phyloP scores from a whole-genome alignment of 2,329 filamentous ascomycete genomes.

The Alternaria sp. region DNA sequence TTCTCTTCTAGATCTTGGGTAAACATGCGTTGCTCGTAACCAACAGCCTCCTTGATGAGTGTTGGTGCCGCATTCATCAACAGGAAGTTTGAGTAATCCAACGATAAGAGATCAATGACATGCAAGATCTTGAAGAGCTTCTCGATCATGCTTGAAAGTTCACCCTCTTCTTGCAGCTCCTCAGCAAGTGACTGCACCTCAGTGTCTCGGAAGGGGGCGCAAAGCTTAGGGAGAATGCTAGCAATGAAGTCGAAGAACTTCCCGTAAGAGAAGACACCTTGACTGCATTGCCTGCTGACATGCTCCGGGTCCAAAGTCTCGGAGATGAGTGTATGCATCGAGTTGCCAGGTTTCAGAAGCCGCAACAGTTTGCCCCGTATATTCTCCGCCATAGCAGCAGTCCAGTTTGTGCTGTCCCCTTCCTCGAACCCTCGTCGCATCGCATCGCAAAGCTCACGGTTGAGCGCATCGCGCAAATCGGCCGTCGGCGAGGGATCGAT shows the following conservation, averaged over 20 bases:
- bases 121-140: conserved; percentile 77
- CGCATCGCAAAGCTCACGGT: conserved; percentile 66
- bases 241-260: conserved; percentile 82
- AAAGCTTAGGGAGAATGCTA: conserved; percentile 77
- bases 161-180: conserved; percentile 60
- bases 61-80: conserved; percentile 75
- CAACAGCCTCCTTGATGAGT: conserved; percentile 73
- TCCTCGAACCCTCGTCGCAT: conserved; percentile 70
- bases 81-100: conserved; percentile 85
- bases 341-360: conserved; percentile 73
- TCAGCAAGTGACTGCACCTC: conserved; percentile 74
- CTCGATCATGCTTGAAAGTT: conserved; percentile 72
- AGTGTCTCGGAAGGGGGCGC: conserved; percentile 80
- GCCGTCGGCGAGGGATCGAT: conserved; percentile 68
- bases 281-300: conserved; percentile 71
- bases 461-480: conserved; percentile 65
- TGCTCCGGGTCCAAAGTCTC: conserved; percentile 78
- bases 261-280: conserved; percentile 80
- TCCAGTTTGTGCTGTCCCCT: conserved; percentile 72
- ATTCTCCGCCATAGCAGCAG: conserved; percentile 73
- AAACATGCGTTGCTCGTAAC: conserved; percentile 79
- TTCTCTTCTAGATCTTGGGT: conserved; percentile 68
- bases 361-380: conserved; percentile 76
- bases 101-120: conserved; percentile 78
- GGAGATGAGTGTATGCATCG: conserved; percentile 76